These are phyloP conservation scores for Lippia alba DNA, from an alignment of 305 asterid genomes.

Conservation along the genomic window DNA sequence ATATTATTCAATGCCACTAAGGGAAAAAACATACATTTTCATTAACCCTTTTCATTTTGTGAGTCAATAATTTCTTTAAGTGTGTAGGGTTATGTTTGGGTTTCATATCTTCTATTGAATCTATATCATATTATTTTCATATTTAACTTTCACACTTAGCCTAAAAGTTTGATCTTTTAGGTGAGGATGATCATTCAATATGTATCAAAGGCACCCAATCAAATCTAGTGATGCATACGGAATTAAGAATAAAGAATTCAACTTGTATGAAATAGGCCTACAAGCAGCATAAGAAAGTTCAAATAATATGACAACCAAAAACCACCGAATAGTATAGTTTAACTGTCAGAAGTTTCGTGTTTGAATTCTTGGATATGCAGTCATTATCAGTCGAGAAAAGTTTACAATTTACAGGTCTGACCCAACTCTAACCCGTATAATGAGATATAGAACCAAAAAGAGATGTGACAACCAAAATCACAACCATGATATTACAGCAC, in stretches of 20 bases:
- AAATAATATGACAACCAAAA: neutral
- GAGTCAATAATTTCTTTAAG: neutral
- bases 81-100: neutral
- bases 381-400: no score
- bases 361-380: no score
- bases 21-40: neutral
- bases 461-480: conserved; percentile 4
- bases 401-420: no score
- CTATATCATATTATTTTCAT: neutral
- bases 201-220: no score
- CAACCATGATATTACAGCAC: conserved; percentile 9
- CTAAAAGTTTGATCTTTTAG: no score
- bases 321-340: no score
- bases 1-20: neutral
- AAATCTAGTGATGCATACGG: neutral
- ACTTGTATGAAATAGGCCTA: neutral
- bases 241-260: neutral
- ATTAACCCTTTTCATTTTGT: neutral
- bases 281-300: neutral
- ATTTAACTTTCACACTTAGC: neutral
- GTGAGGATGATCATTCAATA: no score
- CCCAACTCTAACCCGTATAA: no score
- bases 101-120: neutral
- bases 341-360: no score
- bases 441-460: neutral